phyloP scores from a whole-genome alignment of 768 basidiomycete species.

The Podaxis rugospora region DNA sequence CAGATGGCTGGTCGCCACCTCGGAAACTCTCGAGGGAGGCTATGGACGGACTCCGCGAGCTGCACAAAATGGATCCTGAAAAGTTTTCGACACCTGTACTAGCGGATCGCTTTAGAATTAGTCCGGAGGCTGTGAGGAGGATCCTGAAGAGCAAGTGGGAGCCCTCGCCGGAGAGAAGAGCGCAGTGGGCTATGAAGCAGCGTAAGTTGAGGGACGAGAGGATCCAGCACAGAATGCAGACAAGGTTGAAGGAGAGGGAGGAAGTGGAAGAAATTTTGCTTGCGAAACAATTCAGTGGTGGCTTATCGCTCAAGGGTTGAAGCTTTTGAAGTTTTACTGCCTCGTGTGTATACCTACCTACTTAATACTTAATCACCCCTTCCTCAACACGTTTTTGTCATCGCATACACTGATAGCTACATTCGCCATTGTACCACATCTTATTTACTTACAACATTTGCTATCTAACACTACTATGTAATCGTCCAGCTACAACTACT shows the following conservation, averaged over 20 bases:
- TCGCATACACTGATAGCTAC: not conserved
- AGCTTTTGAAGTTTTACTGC: not conserved
- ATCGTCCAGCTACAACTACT: not conserved
- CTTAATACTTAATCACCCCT: not conserved
- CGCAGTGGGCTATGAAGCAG: conserved; percentile 46
- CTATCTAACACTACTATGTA: not conserved
- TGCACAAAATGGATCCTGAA: conserved; percentile 60
- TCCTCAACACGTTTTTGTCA: not conserved
- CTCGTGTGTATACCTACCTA: not conserved
- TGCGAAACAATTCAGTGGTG: not conserved
- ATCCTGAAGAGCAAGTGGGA: conserved; percentile 76
- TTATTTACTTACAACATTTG: not conserved
- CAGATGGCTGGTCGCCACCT: conserved; percentile 72
- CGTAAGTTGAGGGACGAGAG: conserved; percentile 37
- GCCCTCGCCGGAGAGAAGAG: conserved; percentile 50
- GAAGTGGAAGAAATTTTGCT: conserved; percentile 19
- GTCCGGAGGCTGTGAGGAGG: conserved; percentile 75
- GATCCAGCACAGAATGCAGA: conserved; percentile 30
- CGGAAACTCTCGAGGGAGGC: conserved; percentile 78
- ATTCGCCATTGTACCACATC: not conserved
- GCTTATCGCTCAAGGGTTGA: conserved; percentile 2
- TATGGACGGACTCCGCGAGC: conserved; percentile 72
- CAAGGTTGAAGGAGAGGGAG: conserved; percentile 30
- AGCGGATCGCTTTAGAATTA: conserved; percentile 74
- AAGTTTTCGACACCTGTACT: conserved; percentile 63